phyloP scores from a whole-genome alignment of 2,329 filamentous ascomycete genomes.

The Cercospora sesami region DNA sequence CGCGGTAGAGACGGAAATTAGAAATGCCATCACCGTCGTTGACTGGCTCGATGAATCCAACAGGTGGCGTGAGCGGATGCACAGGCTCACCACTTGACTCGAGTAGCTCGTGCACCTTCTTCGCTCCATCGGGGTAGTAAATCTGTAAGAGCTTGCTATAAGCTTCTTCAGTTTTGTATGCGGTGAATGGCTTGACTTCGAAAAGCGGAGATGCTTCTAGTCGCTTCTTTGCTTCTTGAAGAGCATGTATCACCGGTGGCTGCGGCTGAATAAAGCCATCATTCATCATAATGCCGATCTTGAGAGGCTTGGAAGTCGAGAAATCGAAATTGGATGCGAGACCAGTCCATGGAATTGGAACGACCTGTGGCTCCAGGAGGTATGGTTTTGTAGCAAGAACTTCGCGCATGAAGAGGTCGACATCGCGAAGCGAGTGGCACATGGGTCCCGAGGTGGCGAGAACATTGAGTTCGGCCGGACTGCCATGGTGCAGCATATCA shows the following conservation, averaged over 20 bases:
- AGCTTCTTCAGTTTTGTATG: not conserved
- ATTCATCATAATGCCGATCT: conserved; percentile 7
- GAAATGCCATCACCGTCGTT: not conserved
- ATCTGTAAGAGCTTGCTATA: not conserved
- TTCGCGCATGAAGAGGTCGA: conserved; percentile 4
- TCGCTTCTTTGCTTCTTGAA: not conserved
- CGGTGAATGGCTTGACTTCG: not conserved
- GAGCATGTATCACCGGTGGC: not conserved
- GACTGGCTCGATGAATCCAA: not conserved
- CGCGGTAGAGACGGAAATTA: not conserved
- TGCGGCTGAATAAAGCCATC: not conserved
- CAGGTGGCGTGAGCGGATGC: not conserved
- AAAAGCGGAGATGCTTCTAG: not conserved
- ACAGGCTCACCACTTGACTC: not conserved
- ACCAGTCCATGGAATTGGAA: conserved; percentile 6
- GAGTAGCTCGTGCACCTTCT: not conserved
- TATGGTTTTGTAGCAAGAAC: not conserved
- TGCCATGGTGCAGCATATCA: not conserved
- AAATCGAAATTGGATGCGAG: not conserved
- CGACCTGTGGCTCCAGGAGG: not conserved
- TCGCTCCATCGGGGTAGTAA: not conserved
- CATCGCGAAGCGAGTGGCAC: not conserved
- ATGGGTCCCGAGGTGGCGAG: not conserved
- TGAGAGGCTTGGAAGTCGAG: not conserved
- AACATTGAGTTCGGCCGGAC: not conserved